Conservation (phyloP, 345 rosid species). For the Bruguiera parviflora region DNA sequence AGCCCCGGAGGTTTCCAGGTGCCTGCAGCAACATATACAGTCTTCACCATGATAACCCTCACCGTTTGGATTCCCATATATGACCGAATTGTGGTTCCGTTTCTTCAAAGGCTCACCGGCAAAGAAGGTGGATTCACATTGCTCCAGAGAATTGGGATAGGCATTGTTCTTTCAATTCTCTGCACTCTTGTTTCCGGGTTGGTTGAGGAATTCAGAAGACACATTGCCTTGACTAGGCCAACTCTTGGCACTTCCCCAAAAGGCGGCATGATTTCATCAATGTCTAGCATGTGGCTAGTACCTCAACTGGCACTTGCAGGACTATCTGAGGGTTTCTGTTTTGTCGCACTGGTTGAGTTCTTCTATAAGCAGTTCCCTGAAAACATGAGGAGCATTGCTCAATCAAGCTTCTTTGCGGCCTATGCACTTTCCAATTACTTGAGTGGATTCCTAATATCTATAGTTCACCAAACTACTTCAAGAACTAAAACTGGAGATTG, state of each 20-base stretch:
- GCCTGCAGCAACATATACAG: no score
- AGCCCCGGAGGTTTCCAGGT: no score
- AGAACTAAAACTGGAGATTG: not conserved
- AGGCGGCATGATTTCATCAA: not conserved
- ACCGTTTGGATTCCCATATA: slow-evolving; percentile 29
- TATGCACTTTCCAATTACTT: not conserved
- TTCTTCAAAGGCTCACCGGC: slow-evolving; percentile 9
- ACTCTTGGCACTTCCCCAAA: not conserved
- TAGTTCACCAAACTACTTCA: not conserved
- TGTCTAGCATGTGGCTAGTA: slow-evolving; percentile 1
- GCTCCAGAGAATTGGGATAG: slow-evolving; percentile 1
- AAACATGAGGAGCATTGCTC: slow-evolving; percentile 7
- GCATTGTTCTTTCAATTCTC: not conserved
- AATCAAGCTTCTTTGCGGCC: slow-evolving; percentile 1
- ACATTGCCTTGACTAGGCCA: not conserved
- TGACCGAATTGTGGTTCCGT: slow-evolving; percentile 22
- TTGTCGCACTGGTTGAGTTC: not conserved
- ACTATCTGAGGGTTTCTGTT: not conserved
- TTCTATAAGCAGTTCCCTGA: slow-evolving; percentile 1
- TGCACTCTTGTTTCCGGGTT: not conserved
- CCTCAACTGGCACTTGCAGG: slow-evolving; percentile 3
- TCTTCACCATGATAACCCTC: slow-evolving; percentile 27
- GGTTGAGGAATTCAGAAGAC: not conserved
- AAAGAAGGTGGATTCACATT: slow-evolving; percentile 9
- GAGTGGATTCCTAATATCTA: not conserved